Evolutionary conservation across 805 yeast species (phyloP), one percentile per base, ranked within the genome.

Genomic region (Wickerhamiella domercqiae): DNA sequence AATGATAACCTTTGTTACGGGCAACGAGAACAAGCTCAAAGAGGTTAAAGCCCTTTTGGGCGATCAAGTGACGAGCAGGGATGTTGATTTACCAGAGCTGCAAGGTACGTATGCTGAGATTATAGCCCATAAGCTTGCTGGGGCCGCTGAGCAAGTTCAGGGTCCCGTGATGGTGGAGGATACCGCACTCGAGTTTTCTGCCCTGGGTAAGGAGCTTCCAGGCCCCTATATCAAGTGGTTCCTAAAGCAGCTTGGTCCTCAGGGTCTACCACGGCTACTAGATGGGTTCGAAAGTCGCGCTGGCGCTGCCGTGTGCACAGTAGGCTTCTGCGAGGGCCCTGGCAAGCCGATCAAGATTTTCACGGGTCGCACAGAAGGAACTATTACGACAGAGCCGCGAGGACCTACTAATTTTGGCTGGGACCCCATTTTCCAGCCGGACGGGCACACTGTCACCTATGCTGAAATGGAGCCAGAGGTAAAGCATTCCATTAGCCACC

Each of bases 211-310:
- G 14, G 78, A 75, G 13, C 67, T 90, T 35, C 99, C 99, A 3
- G 99, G 99, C 18, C 97, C 97, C 1, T 82, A 83, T 47, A 71
- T 75, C 59, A 87, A 87, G 58, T 87, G 98, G 98, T 90, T 90
- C 59, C 68, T 82, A 32, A 63, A 74, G 44, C 59, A 70, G 11
- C 56, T 86, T 46, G 96, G 96, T 0, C 66, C 80, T 24, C 71
- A 70, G 11, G 87, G 87, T 2, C 61, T 87, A 39, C 79, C 75
- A 41, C 74, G 78, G 49, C 68, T 87, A 76, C 63, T 93, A 29
- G 72, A 62, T 42, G 81, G 81, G 26, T 90, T 79, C 54, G 86
- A 78, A 35, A 81, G 82, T 56, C 83, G 83, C 54, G 59, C 73
- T 2, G 98, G 95, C 5, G 68, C 72, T 42, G 95, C 97, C 1